Conservation (phyloP, 2,329 filamentous ascomycete species). For the Akanthomyces lecanii region DNA sequence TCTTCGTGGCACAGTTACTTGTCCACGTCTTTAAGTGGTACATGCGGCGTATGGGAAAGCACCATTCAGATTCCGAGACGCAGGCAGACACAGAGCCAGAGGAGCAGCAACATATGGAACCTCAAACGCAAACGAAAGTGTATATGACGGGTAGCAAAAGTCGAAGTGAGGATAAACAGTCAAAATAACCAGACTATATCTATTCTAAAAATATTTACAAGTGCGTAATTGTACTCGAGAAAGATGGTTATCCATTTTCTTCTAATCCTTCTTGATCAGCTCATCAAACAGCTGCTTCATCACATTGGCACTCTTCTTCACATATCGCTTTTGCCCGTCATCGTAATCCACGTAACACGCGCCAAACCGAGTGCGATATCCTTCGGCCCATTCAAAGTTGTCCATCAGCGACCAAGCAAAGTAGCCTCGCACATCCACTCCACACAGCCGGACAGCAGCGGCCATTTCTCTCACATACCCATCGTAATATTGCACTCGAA, state of each 20-base stretch:
- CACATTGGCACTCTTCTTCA: too few species aligned
- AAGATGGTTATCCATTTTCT: too few species aligned
- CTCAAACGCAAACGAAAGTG: not conserved
- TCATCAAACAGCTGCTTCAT: too few species aligned
- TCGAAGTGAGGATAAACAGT: too few species aligned
- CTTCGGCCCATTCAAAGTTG: constrained; percentile 91
- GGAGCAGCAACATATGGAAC: not conserved
- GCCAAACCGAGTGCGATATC: constrained; percentile 81
- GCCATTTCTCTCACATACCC: constrained; percentile 75
- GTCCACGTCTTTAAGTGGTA: constrained; percentile 5
- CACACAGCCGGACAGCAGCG: constrained; percentile 64
- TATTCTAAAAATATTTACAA: too few species aligned
- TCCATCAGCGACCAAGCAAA: constrained; percentile 87
- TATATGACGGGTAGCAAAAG: too few species aligned
- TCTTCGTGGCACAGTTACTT: constrained; percentile 1
- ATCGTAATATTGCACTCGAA: constrained; percentile 74
- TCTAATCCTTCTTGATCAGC: too few species aligned
- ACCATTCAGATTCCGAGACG: not conserved
- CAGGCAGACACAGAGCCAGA: constrained; percentile 3
- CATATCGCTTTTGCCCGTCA: too few species aligned
- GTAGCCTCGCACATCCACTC: constrained; percentile 75
- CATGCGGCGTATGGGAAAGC: not conserved
- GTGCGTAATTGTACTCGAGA: too few species aligned
- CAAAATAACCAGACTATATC: too few species aligned
- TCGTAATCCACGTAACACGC: constrained; percentile 77